Evolutionary conservation across 768 basidiomycete genomes (phyloP), one percentile per base, ranked within the genome.

Genomic region (Boletales sp.): DNA sequence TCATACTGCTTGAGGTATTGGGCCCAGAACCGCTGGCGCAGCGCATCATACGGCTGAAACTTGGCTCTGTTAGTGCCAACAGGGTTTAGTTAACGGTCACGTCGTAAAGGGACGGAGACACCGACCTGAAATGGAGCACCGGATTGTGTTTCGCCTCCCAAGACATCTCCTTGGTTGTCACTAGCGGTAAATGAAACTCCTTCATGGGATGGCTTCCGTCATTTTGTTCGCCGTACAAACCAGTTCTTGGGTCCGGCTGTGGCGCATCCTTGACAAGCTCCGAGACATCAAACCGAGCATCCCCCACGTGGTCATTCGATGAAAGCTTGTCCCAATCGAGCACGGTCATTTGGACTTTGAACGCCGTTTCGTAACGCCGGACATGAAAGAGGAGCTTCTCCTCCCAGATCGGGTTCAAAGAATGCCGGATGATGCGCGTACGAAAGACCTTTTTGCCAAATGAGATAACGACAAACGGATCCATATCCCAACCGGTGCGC

Each of bases 371-470:
- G 62, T 91, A 93, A 11, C 85, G 75, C 24, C 92, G 81, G 13
- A 98, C 94, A 64, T 97, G 94, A 75, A 97, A 98, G 11, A 97
- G 78, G 4, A 98, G 73, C 66, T 95, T 94, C 71, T 97, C 94
- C 53, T 97, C 90, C 90, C 94, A 98, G 1, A 78, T 77, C 0
- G 97, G 95, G 64, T 90, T 92, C 46, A 85, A 72, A 0, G 81
- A 84, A 67, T 94, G 91, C 4, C 93, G 81, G 47, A 94, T 84
- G 24, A 93, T 83, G 30, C 89, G 84, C 0, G 94, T 97, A 3
- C 94, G 79, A 72, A 98, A 98, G 5, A 97, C 90, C 66, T 97
- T 98, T 73, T 94, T 94, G 29, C 94, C 91, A 55, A 99, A 99
- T 4, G 91, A 92, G 55, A 94, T 80, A 53, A 99, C 93, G 19